Conservation (phyloP, 1,284 basidiomycete species). For the Melampsora americana region DNA sequence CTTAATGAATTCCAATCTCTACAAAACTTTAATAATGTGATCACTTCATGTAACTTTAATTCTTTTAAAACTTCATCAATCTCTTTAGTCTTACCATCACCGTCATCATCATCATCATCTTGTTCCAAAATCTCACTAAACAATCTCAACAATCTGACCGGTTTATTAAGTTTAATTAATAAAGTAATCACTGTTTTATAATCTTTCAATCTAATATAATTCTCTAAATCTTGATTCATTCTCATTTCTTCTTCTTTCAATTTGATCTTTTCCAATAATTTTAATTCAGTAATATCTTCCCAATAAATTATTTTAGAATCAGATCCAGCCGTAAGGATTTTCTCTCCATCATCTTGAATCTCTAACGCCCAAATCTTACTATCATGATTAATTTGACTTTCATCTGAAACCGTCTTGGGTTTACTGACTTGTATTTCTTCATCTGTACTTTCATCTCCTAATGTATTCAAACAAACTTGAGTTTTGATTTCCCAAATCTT, state of each 20-base stretch:
- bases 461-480: constrained; percentile 78
- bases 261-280: constrained; percentile 68
- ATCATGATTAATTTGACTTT: constrained; percentile 22
- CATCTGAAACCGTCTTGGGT: constrained; percentile 13
- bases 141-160: constrained; percentile 75
- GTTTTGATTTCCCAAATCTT: constrained; percentile 91
- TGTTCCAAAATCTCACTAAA: constrained; percentile 58
- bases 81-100: not conserved
- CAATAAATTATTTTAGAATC: constrained; percentile 91
- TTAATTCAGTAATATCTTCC: constrained; percentile 82
- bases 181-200: constrained; percentile 86
- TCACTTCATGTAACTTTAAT: not conserved
- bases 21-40: constrained; percentile 15
- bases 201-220: constrained; percentile 81
- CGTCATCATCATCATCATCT: not conserved
- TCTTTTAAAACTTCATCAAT: constrained; percentile 8
- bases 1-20: constrained; percentile 30
- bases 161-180: constrained; percentile 87
- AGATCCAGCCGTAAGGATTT: constrained; percentile 84
- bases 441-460: constrained; percentile 84
- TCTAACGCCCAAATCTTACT: constrained; percentile 85
- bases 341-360: constrained; percentile 66
- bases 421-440: constrained; percentile 65
- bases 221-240: constrained; percentile 92
- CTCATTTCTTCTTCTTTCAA: constrained; percentile 69